phyloP scores from a whole-genome alignment of 73 alveolate species.

The Symbiodinium natans region DNA sequence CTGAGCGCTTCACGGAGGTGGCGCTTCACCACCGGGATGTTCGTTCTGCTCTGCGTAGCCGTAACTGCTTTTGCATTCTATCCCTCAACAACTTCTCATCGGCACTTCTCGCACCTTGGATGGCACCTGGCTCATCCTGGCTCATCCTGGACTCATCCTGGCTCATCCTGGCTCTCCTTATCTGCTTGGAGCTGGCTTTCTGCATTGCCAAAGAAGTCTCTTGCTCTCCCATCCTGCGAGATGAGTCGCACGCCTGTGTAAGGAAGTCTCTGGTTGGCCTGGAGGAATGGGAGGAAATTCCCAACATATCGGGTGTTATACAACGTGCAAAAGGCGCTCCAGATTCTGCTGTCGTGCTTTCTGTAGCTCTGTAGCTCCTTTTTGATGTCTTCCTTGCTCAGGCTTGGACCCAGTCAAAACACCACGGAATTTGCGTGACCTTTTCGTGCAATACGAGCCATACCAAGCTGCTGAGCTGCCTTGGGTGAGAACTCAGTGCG shows the following conservation, averaged over 20 bases:
- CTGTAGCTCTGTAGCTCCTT: not conserved
- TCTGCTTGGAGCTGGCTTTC: too few relatives aligned
- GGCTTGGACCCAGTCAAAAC: not conserved
- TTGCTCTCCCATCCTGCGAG: too few relatives aligned
- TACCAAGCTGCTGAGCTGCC: constrained; percentile 25
- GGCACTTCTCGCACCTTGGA: not conserved
- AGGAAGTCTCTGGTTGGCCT: constrained; percentile 28
- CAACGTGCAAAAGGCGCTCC: constrained; percentile 37
- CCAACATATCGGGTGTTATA: constrained; percentile 60
- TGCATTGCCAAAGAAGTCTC: too few relatives aligned
- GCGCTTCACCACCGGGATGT: constrained; percentile 6
- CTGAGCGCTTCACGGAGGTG: not conserved
- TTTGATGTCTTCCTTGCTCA: not conserved
- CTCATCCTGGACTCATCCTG: too few relatives aligned
- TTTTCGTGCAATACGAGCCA: constrained; percentile 25
- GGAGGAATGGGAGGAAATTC: constrained; percentile 65
- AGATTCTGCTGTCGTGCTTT: not conserved
- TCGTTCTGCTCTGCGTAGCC: not conserved
- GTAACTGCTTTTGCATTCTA: not conserved
- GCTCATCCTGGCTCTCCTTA: too few relatives aligned
- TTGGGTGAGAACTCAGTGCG: constrained; percentile 25
- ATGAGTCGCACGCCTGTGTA: not conserved
- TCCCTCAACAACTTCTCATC: not conserved
- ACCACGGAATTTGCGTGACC: constrained; percentile 65
- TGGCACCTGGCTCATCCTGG: too few relatives aligned